These are phyloP conservation scores for Plectranthus barbatus DNA, from an alignment of 257 asterid species.

Conservation along the genomic window DNA sequence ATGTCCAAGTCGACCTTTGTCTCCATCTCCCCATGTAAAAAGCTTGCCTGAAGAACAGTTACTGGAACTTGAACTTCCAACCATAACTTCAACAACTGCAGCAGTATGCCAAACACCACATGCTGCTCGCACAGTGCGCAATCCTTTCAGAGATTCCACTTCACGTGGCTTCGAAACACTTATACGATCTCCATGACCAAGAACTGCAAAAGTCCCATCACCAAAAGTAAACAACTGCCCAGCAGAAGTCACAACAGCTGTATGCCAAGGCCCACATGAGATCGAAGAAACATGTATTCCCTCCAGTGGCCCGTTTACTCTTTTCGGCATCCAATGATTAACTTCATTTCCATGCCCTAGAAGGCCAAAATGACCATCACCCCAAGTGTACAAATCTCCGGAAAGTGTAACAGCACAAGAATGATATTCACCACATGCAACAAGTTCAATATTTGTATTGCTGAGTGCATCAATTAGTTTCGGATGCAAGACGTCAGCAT, in stretches of 20 bases:
- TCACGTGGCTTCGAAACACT: conserved; percentile 79
- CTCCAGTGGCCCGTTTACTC: conserved; percentile 81
- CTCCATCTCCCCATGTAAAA: conserved; percentile 98
- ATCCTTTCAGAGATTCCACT: conserved; percentile 88
- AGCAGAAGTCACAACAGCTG: conserved; percentile 92
- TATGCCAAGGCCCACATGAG: conserved; percentile 97
- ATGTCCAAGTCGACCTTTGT: conserved; percentile 85
- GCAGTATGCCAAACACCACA: conserved; percentile 99
- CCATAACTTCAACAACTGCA: conserved; percentile 95
- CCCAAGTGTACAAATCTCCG: conserved; percentile 94
- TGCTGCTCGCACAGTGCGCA: conserved; percentile 83
- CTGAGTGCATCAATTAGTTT: conserved; percentile 81
- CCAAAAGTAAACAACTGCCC: conserved; percentile 93
- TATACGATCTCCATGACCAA: conserved; percentile 81
- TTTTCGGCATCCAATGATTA: conserved; percentile 89
- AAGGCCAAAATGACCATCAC: conserved; percentile 85
- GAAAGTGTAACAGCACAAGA: conserved; percentile 89
- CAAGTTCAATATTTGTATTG: conserved; percentile 79
- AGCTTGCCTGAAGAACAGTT: conserved; percentile 89
- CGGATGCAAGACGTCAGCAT: conserved; percentile 81
- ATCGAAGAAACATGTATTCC: conserved; percentile 83
- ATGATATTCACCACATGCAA: conserved; percentile 94
- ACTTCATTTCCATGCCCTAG: conserved; percentile 96
- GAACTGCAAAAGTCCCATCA: conserved; percentile 92
- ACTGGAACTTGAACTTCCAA: conserved; percentile 86